phyloP scores from a whole-genome alignment of 257 asterid species.

The Buddleja alternifolia region DNA sequence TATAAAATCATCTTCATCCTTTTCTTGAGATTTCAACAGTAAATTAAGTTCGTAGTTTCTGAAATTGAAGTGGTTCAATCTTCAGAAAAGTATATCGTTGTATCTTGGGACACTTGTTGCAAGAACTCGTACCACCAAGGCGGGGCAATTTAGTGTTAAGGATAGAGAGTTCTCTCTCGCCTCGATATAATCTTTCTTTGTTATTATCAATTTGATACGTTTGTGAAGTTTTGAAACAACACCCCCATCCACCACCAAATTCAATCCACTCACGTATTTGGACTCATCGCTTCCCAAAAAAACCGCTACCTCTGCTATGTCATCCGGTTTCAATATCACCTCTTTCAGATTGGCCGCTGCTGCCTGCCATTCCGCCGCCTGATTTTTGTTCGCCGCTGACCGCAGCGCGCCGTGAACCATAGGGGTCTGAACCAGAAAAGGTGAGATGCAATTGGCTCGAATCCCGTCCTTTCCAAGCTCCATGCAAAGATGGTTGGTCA shows the following conservation, averaged over 20 bases:
- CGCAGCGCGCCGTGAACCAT: background rate
- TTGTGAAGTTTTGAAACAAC: too few relatives aligned
- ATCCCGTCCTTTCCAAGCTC: conserved; percentile 41
- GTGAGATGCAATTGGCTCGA: conserved; percentile 41
- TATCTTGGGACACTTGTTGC: too few relatives aligned
- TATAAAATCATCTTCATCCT: too few relatives aligned
- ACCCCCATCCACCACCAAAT: conserved; percentile 43
- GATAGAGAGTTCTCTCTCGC: too few relatives aligned
- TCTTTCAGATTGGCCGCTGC: conserved; percentile 12
- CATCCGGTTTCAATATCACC: conserved; percentile 23
- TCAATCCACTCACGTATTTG: conserved; percentile 35
- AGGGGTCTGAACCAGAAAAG: conserved; percentile 26
- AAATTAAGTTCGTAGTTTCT: too few relatives aligned
- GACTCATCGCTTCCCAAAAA: conserved; percentile 38
- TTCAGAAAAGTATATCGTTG: too few relatives aligned
- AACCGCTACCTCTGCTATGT: conserved; percentile 35
- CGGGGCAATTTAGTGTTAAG: too few relatives aligned
- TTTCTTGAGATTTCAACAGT: too few relatives aligned
- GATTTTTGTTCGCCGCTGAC: background rate
- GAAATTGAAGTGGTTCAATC: too few relatives aligned
- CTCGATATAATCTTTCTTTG: too few relatives aligned
- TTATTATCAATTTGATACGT: too few relatives aligned
- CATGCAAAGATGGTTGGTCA: conserved; percentile 16
- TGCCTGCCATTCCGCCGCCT: background rate
- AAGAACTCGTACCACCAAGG: too few relatives aligned